Evolutionary conservation across 352 stramenopile species (phyloP).

Genomic region (Globisporangium radiosum): DNA sequence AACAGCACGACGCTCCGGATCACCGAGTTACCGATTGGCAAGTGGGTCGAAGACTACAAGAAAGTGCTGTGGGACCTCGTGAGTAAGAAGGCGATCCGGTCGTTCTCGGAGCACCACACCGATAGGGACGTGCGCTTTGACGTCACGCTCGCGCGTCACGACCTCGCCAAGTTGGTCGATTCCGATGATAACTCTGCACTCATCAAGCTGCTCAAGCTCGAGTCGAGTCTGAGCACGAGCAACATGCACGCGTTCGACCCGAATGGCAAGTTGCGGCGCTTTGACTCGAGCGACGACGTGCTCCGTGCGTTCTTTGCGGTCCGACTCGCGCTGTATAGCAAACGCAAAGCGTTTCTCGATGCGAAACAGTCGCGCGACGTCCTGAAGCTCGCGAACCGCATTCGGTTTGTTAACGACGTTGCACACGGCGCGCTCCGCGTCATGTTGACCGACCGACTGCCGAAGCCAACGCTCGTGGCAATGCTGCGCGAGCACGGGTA

Average conservation of each 20-base stretch:
- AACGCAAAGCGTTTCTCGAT: constrained; percentile 77
- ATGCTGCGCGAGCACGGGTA: constrained; percentile 46
- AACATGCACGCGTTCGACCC: constrained; percentile 98
- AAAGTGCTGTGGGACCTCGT: constrained; percentile 92
- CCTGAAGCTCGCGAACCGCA: constrained; percentile 92
- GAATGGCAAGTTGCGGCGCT: constrained; percentile 89
- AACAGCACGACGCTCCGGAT: constrained; percentile 95
- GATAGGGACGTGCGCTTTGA: constrained; percentile 86
- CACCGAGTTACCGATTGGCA: constrained; percentile 94
- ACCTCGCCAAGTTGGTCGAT: constrained; percentile 72
- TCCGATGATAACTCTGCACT: constrained; percentile 39
- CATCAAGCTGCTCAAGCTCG: constrained; percentile 92
- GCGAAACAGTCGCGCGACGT: constrained; percentile 83
- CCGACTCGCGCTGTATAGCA: constrained; percentile 84
- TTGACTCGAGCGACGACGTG: constrained; percentile 85
- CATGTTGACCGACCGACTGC: constrained; percentile 68
- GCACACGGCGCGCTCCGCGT: constrained; percentile 90
- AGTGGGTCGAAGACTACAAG: constrained; percentile 99
- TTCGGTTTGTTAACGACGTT: constrained; percentile 96
- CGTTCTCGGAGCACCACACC: constrained; percentile 97
- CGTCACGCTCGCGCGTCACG: constrained; percentile 61
- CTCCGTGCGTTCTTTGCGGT: constrained; percentile 93
- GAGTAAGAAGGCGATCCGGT: constrained; percentile 73
- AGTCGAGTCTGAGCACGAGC: constrained; percentile 89
- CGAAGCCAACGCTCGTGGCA: constrained; percentile 49